Evolutionary conservation across 176 grass and related monocot species (phyloP).

Genomic region (Secale cereale): DNA sequence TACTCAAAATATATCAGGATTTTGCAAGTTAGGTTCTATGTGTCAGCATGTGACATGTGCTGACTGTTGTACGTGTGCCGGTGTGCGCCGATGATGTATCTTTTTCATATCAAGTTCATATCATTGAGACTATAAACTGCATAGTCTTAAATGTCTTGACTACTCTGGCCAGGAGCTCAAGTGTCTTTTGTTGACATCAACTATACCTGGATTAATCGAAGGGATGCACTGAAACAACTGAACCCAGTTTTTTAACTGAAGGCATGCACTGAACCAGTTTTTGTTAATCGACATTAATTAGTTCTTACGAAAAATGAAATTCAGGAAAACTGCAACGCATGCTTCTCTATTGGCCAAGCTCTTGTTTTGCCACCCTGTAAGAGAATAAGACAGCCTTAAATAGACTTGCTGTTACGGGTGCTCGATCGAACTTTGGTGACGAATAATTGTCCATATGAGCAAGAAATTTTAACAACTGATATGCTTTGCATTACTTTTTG

Average conservation of each 20-base stretch:
- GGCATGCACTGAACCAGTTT: not conserved
- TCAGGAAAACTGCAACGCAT: not conserved
- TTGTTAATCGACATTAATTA: not conserved
- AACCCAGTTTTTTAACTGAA: no score
- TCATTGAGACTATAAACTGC: not conserved
- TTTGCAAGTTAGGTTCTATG: not conserved
- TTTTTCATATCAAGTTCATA: not conserved
- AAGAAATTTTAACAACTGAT: not conserved
- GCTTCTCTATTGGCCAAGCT: no score
- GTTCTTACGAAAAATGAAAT: not conserved
- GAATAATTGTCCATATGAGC: no score
- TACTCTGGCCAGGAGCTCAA: not conserved
- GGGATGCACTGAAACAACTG: no score
- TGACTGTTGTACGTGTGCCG: not conserved
- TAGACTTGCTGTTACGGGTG: no score
- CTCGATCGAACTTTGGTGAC: no score
- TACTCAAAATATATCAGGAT: not conserved
- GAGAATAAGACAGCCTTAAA: not conserved
- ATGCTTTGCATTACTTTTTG: not conserved
- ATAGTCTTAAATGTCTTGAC: not conserved
- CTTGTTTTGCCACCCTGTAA: not conserved
- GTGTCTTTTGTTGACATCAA: not conserved
- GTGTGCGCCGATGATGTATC: not conserved
- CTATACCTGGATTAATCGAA: no score
- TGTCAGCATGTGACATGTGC: not conserved